Evolutionary conservation across 2,329 filamentous ascomycete species (phyloP), one percentile per base, ranked within the genome.

Genomic region (Ophiostoma sp.): DNA sequence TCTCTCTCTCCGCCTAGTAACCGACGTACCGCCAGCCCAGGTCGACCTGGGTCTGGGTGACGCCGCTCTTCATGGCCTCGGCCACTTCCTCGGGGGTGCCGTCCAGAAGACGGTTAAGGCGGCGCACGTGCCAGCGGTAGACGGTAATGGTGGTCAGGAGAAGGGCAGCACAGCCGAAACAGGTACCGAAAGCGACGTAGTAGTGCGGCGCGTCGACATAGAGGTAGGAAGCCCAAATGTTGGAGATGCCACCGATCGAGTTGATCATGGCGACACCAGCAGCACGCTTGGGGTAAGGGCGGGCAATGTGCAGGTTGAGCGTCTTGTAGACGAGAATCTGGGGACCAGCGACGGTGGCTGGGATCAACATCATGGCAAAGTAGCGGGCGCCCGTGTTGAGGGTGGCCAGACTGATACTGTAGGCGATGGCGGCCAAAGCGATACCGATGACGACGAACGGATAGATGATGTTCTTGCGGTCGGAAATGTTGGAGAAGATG

Each of bases 311-410:
- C 31, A 75, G 63, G 69, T 75, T 69, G 69, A 75, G 81, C 0
- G 81, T 84, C 76, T 84, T 84, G 78, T 81, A 83, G 3, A 83
- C 78, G 8, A 83, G 78, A 6, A 83, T 78, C 70, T 83, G 82
- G 0, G 82, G 82, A 1, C 81, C 82, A 33, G 82, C 81, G 1
- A 79, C 82, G 2, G 80, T 78, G 69, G 81, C 82, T 0, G 80
- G 82, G 25, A 85, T 74, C 12, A 84, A 79, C 78, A 84, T 81
- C 81, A 84, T 83, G 68, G 82, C 77, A 73, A 84, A 83, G 72
- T 84, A 84, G 0, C 83, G 82, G 0, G 82, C 82, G 1, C 80
- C 81, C 2, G 80, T 75, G 71, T 82, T 83, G 9, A 79, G 72
- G 1, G 81, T 83, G 0, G 80, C 73, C 76, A 83, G 78, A 0